A percentile compares a stretch with the other conserved stretches of the same genome.
Conservation (phyloP, 257 asterid genomes). For the Solanum dulcamara region DNA sequence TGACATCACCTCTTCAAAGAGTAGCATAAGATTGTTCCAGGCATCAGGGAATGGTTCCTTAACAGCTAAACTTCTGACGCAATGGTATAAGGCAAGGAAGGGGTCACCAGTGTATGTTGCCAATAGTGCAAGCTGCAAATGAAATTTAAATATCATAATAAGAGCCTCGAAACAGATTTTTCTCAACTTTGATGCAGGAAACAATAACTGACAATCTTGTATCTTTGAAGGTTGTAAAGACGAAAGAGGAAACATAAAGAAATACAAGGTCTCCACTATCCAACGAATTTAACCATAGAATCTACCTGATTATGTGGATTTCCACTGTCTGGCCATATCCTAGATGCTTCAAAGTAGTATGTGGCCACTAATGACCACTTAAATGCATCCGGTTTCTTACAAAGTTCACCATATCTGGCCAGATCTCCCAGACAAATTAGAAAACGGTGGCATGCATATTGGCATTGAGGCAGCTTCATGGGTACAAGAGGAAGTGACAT, state of each 20-base stretch:
- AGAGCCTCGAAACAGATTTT: neutral
- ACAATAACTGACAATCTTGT: neutral
- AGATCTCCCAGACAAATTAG: constrained; percentile 84
- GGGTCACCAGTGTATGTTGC: constrained; percentile 67
- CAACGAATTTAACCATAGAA: neutral
- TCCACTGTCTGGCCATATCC: constrained; percentile 74
- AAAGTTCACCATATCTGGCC: constrained; percentile 58
- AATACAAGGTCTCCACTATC: neutral
- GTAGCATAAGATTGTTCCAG: constrained; percentile 72
- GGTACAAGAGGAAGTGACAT: neutral
- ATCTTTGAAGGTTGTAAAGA: neutral
- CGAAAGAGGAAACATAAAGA: neutral
- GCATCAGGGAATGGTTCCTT: constrained; percentile 96
- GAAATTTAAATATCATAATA: neutral
- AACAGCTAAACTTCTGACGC: constrained; percentile 73
- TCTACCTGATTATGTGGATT: constrained; percentile 93
- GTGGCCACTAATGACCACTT: constrained; percentile 73
- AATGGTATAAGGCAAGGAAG: constrained; percentile 83
- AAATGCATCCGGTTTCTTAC: constrained; percentile 38
- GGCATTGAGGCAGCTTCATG: constrained; percentile 28
- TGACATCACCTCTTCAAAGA: constrained; percentile 64
- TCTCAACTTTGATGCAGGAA: neutral
- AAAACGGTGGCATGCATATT: constrained; percentile 71
- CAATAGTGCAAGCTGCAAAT: constrained; percentile 70
- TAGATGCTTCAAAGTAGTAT: constrained; percentile 63